Evolutionary conservation across 768 basidiomycete species (phyloP).

Genomic region (Amanita muscaria): DNA sequence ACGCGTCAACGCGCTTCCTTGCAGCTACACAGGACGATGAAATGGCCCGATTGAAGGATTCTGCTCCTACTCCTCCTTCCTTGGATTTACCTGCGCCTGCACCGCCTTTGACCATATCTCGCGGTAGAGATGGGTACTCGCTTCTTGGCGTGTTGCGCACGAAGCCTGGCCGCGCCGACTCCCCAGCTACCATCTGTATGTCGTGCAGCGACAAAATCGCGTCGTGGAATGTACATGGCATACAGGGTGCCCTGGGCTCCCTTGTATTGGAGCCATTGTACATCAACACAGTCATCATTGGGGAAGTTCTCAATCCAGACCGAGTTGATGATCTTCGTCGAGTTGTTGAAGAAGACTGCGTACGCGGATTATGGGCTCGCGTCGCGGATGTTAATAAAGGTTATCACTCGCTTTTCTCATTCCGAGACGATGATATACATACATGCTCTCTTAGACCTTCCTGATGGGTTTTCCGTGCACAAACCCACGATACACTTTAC

Average conservation of each 20-base stretch:
- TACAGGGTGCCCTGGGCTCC: slow-evolving; percentile 76
- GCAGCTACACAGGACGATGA: slow-evolving; percentile 65
- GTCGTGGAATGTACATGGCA: slow-evolving; percentile 72
- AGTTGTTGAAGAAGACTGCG: slow-evolving; percentile 50
- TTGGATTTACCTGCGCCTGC: slow-evolving; percentile 18
- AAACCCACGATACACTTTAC: slow-evolving; percentile 53
- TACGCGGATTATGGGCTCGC: slow-evolving; percentile 56
- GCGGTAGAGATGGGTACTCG: slow-evolving; percentile 78
- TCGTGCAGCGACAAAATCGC: slow-evolving; percentile 96
- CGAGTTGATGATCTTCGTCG: slow-evolving; percentile 12
- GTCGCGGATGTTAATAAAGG: slow-evolving; percentile 33
- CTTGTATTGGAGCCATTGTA: slow-evolving; percentile 53
- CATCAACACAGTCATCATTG: slow-evolving; percentile 56
- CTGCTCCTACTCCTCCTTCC: slow-evolving; percentile 21
- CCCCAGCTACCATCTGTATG: slow-evolving; percentile 75
- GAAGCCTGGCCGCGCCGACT: slow-evolving; percentile 90
- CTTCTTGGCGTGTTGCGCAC: slow-evolving; percentile 76
- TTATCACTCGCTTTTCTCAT: slow-evolving; percentile 19
- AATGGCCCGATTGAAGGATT: slow-evolving; percentile 59
- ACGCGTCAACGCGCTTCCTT: slow-evolving; percentile 77
- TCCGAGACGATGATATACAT: neutral
- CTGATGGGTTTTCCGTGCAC: slow-evolving; percentile 39
- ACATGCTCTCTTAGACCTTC: slow-evolving; percentile 30
- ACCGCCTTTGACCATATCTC: slow-evolving; percentile 32
- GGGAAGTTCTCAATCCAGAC: slow-evolving; percentile 47